Percentiles rank a stretch among this genome's conserved stretches.
Evolutionary conservation across 2,329 filamentous ascomycete genomes (phyloP).

Genomic region (Tetracladium maxilliforme): DNA sequence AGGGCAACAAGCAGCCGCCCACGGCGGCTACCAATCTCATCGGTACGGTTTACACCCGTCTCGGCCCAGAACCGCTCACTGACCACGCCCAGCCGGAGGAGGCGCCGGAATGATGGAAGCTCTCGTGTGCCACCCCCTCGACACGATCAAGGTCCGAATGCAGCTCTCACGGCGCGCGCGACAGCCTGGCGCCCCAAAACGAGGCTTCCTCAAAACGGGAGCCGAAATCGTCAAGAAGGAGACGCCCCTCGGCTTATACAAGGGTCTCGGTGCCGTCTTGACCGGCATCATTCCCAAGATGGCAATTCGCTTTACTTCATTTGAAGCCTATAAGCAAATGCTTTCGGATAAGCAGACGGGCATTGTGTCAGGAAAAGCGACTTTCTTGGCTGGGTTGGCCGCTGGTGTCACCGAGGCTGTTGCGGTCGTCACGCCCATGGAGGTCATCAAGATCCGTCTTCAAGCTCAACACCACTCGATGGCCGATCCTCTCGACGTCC

Average conservation of each 20-base stretch:
- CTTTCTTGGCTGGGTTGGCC: constrained; percentile 70
- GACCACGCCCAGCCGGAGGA: constrained; percentile 56
- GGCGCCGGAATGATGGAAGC: constrained; percentile 99
- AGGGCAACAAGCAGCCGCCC: constrained; percentile 57
- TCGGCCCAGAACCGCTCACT: constrained; percentile 5
- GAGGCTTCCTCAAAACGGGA: constrained; percentile 80
- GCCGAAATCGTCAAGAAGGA: constrained; percentile 77
- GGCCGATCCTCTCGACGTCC: constrained; percentile 88
- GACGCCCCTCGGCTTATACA: constrained; percentile 88
- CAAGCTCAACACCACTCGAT: constrained; percentile 97
- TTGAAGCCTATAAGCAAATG: constrained; percentile 85
- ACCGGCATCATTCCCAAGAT: constrained; percentile 98
- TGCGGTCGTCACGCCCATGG: constrained; percentile 93
- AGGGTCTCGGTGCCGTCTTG: constrained; percentile 90
- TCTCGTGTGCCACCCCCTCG: constrained; percentile 84
- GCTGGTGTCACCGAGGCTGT: constrained; percentile 96
- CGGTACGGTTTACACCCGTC: constrained; percentile 35
- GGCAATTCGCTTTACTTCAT: constrained; percentile 97
- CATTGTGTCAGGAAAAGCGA: constrained; percentile 52
- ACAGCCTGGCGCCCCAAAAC: constrained; percentile 63
- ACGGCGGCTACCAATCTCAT: constrained; percentile 85
- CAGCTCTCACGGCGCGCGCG: constrained; percentile 82
- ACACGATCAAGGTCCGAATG: constrained; percentile 99
- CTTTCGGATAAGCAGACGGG: constrained; percentile 57
- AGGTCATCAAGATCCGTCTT: constrained; percentile 96